Evolutionary conservation across 2,329 filamentous ascomycete genomes (phyloP).

Genomic region (Camillea tinctor): DNA sequence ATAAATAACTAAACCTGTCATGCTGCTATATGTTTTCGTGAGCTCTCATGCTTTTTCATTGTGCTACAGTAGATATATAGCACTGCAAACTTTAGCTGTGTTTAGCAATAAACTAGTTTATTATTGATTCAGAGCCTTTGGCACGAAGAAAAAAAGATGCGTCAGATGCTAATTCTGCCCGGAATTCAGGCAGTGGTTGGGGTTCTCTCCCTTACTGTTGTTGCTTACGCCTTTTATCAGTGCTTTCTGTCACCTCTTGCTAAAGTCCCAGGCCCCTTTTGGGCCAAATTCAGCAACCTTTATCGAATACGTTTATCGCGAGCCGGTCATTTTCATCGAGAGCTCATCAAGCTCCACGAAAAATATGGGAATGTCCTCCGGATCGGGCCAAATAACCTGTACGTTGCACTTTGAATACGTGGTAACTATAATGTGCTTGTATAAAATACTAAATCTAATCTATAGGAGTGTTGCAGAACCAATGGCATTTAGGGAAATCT

Average conservation of each 20-base stretch:
- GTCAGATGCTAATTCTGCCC: no score
- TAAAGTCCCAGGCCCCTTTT: conserved; percentile 9
- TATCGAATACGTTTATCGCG: conserved; percentile 7
- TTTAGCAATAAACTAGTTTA: background rate
- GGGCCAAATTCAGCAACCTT: conserved; percentile 9
- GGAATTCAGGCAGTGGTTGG: background rate
- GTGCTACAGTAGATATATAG: background rate
- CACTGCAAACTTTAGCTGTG: background rate
- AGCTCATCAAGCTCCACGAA: conserved; percentile 6
- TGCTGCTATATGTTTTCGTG: background rate
- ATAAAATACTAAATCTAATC: background rate
- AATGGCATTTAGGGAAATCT: conserved; percentile 12
- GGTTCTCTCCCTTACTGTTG: background rate
- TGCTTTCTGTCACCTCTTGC: conserved; percentile 12
- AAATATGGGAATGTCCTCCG: conserved; percentile 13
- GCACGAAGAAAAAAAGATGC: no score
- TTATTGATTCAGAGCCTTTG: background rate
- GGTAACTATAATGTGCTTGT: background rate
- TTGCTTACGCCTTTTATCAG: conserved; percentile 10
- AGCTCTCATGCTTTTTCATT: no score
- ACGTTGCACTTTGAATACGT: background rate
- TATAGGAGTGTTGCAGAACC: conserved; percentile 11
- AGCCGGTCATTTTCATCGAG: conserved; percentile 6
- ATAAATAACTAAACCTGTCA: background rate
- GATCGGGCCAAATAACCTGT: conserved; percentile 14